Evolutionary conservation across 2,329 filamentous ascomycete genomes (phyloP).

Genomic region (Botryosphaeria dothidea): DNA sequence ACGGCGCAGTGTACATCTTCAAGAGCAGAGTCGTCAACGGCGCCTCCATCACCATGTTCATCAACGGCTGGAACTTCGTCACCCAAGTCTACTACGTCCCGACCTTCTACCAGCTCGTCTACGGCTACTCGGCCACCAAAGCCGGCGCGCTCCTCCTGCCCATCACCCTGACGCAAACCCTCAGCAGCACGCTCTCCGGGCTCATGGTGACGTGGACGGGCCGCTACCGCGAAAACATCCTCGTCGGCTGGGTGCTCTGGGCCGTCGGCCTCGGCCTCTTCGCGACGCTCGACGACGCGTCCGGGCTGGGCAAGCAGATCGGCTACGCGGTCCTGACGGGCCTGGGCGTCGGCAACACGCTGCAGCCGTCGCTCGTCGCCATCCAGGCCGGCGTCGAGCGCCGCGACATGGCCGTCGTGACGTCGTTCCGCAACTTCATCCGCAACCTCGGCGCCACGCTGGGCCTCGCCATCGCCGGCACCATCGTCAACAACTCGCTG

Average conservation of each 20-base stretch:
- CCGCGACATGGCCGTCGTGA: constrained; percentile 44
- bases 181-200: constrained; percentile 42
- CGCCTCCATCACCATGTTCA: constrained; percentile 48
- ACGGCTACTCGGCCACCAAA: constrained; percentile 40
- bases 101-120: constrained; percentile 49
- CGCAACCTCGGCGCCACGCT: constrained; percentile 44
- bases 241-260: constrained; percentile 37
- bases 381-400: constrained; percentile 43
- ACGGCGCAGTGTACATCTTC: constrained; percentile 55
- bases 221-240: constrained; percentile 36
- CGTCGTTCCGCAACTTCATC: constrained; percentile 37
- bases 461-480: constrained; percentile 42
- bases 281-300: constrained; percentile 11
- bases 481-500: constrained; percentile 33
- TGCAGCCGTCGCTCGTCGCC: constrained; percentile 20
- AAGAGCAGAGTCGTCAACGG: constrained; percentile 55
- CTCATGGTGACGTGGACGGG: constrained; percentile 53
- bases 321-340: constrained; percentile 55
- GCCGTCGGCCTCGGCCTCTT: constrained; percentile 20
- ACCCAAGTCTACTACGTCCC: constrained; percentile 53
- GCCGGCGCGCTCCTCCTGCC: constrained; percentile 47
- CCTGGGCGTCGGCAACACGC: constrained; percentile 13
- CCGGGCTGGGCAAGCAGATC: constrained; percentile 55
- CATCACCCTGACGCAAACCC: constrained; percentile 44
- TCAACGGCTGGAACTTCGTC: constrained; percentile 62